A percentile compares a stretch with the other conserved stretches of the same genome.
These are phyloP conservation scores for Aeschynomene evenia DNA, from an alignment of 306 rosid genomes.

Conservation along the genomic window DNA sequence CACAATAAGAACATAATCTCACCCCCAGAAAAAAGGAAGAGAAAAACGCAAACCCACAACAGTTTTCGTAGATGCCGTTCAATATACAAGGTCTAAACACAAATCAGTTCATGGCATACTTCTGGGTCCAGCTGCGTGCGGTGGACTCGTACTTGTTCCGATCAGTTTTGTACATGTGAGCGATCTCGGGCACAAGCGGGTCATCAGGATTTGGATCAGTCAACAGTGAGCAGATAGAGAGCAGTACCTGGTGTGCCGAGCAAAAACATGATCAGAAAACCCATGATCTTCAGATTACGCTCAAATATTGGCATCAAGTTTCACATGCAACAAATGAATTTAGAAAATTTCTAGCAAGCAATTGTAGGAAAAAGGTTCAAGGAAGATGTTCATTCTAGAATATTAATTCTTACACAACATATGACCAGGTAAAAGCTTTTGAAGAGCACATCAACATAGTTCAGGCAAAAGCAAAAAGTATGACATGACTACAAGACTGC, in stretches of 20 bases:
- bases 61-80: conserved; percentile 25
- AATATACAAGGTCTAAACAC: conserved; percentile 25
- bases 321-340: neutral
- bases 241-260: conserved; percentile 52
- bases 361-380: neutral
- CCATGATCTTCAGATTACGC: neutral
- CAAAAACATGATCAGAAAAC: conserved; percentile 25
- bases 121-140: conserved; percentile 84
- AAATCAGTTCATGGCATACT: conserved; percentile 70
- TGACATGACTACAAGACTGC: neutral
- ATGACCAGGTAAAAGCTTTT: neutral
- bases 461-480: neutral
- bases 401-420: neutral
- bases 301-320: neutral
- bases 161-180: conserved; percentile 76
- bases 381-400: neutral
- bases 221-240: conserved; percentile 75
- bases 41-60: conserved; percentile 33
- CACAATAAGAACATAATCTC: conserved; percentile 29
- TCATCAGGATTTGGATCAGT: conserved; percentile 83
- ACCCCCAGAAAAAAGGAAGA: conserved; percentile 30
- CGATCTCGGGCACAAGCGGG: conserved; percentile 79
- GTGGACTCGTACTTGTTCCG: conserved; percentile 67
- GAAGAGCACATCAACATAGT: conserved; percentile 15
- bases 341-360: neutral